Percentiles rank a stretch among this genome's conserved stretches.
Conservation (phyloP, 306 rosid genomes). For the Sicyos baderoa region DNA sequence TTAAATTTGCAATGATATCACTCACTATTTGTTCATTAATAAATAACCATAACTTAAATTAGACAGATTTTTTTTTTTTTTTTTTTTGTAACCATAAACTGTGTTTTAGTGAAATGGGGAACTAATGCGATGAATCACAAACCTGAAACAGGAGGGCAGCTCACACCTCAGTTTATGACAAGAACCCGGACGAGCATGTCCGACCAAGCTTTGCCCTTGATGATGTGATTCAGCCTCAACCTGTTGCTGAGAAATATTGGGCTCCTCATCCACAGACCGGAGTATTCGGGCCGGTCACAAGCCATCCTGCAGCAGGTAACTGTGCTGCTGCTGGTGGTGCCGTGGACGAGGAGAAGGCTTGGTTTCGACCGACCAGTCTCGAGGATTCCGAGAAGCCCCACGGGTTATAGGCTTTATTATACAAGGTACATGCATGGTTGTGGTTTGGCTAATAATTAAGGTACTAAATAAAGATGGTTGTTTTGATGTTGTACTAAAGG, state of each 20-base stretch:
- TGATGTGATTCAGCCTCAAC: slow-evolving; percentile 44
- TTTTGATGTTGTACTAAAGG: background rate
- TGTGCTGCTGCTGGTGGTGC: slow-evolving; percentile 25
- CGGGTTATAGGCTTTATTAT: background rate
- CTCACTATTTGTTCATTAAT: no score
- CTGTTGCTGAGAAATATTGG: slow-evolving; percentile 60
- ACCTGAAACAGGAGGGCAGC: slow-evolving; percentile 46
- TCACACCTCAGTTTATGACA: slow-evolving; percentile 64
- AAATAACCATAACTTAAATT: no score
- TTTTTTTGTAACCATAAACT: no score
- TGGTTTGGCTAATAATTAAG: background rate
- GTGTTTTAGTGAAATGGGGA: no score
- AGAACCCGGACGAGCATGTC: slow-evolving; percentile 61
- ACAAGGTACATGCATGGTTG: background rate
- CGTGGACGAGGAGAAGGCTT: slow-evolving; percentile 75
- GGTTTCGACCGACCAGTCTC: slow-evolving; percentile 77
- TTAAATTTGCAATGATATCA: no score
- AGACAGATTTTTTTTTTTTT: no score
- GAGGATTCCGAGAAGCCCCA: slow-evolving; percentile 96
- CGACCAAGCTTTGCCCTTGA: slow-evolving; percentile 49
- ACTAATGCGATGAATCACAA: background rate
- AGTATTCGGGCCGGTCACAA: slow-evolving; percentile 63
- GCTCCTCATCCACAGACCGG: slow-evolving; percentile 87
- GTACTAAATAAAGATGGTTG: slow-evolving; percentile 8
- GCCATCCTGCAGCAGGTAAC: slow-evolving; percentile 5